phyloP scores from a whole-genome alignment of 345 rosid genomes.

The Ceriops decandra region DNA sequence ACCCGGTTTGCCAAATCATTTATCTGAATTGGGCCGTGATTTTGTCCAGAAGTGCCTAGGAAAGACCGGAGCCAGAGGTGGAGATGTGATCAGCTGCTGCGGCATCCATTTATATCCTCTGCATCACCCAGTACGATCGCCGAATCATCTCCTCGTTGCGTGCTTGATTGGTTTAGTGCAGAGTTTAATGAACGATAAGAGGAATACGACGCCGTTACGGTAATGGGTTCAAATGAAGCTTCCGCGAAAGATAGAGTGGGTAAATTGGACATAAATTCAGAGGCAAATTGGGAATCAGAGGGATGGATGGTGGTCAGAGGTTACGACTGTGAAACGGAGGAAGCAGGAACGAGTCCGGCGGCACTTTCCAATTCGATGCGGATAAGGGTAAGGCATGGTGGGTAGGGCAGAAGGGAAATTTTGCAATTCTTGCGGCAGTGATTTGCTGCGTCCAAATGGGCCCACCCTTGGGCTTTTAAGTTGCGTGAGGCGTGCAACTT shows the following conservation, averaged over 20 bases:
- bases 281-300: conserved; percentile 55
- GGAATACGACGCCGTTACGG: conserved; percentile 17
- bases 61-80: conserved; percentile 52
- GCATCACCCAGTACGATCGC: conserved; percentile 18
- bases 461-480: background rate
- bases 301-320: conserved; percentile 27
- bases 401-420: conserved; percentile 12
- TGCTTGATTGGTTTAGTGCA: conserved; percentile 51
- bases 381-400: background rate
- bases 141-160: conserved; percentile 71
- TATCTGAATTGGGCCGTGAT: conserved; percentile 55
- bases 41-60: conserved; percentile 57
- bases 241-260: conserved; percentile 30
- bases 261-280: conserved; percentile 31
- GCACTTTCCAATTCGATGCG: conserved; percentile 10
- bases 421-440: background rate
- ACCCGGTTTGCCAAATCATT: conserved; percentile 43
- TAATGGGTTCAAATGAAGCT: background rate
- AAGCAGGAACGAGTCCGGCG: conserved; percentile 17
- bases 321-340: conserved; percentile 13
- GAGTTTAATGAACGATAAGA: conserved; percentile 30
- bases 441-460: background rate
- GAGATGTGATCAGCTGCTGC: conserved; percentile 68
- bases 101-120: conserved; percentile 52
- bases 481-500: background rate